Conservation (phyloP, 2,329 filamentous ascomycete species). For the Colletotrichum endophyticum region DNA sequence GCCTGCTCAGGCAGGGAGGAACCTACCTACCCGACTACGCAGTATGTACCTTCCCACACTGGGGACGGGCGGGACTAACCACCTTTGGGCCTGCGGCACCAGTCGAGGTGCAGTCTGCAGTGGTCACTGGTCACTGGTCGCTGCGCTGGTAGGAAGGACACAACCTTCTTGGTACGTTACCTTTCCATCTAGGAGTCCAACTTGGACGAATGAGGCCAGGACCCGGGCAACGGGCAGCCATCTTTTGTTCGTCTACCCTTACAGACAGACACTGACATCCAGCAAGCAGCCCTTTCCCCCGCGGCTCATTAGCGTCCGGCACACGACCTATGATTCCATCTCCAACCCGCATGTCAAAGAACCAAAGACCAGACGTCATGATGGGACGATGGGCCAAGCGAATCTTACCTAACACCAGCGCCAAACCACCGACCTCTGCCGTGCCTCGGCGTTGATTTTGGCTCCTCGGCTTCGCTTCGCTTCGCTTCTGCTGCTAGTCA, state of each 20-base stretch:
- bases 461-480: not conserved
- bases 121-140: not conserved
- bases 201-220: not conserved
- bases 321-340: not conserved
- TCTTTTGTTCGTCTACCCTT: not conserved
- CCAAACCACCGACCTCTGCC: not conserved
- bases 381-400: slow-evolving; percentile 1
- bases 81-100: not conserved
- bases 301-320: not conserved
- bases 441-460: not conserved
- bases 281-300: not conserved
- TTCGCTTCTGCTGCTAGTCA: not conserved
- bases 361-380: slow-evolving; percentile 7
- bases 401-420: not conserved
- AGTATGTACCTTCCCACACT: not conserved
- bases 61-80: not conserved
- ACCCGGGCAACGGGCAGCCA: not conserved
- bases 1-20: not conserved
- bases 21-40: not conserved
- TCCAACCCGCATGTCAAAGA: not conserved
- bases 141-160: not conserved
- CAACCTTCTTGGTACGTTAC: not conserved
- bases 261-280: not conserved
- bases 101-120: not conserved
- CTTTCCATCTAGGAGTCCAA: not conserved